A percentile compares a stretch with the other conserved stretches of the same genome.
Conservation (phyloP, 2,329 filamentous ascomycete species). For the Myriosclerotinia curreyana region DNA sequence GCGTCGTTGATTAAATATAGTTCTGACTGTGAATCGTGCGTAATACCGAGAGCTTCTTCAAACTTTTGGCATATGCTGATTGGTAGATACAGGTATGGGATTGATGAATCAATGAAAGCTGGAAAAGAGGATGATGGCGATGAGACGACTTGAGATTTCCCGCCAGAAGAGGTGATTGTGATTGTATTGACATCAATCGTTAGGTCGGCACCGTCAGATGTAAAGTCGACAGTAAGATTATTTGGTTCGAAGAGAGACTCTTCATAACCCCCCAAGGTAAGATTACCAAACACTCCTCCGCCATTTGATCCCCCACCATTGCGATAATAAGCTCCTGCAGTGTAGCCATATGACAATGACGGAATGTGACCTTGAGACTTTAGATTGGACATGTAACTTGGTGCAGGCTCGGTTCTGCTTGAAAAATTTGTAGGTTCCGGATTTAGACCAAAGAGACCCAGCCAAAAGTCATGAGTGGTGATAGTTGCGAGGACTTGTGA, state of each 20-base stretch:
- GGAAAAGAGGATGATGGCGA: constrained; percentile 25
- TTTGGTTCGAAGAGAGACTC: constrained; percentile 43
- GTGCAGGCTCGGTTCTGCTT: constrained; percentile 24
- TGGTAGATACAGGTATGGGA: constrained; percentile 44
- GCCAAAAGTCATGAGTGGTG: constrained; percentile 34
- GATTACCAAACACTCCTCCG: constrained; percentile 27
- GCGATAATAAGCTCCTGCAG: constrained; percentile 44
- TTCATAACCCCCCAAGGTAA: constrained; percentile 42
- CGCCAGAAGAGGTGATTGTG: constrained; percentile 28
- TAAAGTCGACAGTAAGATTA: constrained; percentile 42
- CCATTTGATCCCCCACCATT: constrained; percentile 20
- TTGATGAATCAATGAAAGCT: constrained; percentile 42
- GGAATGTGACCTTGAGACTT: constrained; percentile 42
- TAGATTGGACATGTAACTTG: constrained; percentile 42
- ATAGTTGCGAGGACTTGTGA: constrained; percentile 37
- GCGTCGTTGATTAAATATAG: constrained; percentile 41
- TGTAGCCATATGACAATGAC: constrained; percentile 46
- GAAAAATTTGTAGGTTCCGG: constrained; percentile 30
- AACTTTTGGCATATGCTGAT: constrained; percentile 40
- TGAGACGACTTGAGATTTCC: constrained; percentile 24
- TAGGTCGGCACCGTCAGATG: constrained; percentile 40
- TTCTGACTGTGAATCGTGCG: constrained; percentile 39
- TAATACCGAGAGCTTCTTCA: constrained; percentile 40
- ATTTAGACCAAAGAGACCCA: constrained; percentile 34
- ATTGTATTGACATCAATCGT: constrained; percentile 42